Evolutionary conservation across 129 eudicot genomes (phyloP), one percentile per base, ranked within the genome.

Genomic region (Pittosporum tobira): DNA sequence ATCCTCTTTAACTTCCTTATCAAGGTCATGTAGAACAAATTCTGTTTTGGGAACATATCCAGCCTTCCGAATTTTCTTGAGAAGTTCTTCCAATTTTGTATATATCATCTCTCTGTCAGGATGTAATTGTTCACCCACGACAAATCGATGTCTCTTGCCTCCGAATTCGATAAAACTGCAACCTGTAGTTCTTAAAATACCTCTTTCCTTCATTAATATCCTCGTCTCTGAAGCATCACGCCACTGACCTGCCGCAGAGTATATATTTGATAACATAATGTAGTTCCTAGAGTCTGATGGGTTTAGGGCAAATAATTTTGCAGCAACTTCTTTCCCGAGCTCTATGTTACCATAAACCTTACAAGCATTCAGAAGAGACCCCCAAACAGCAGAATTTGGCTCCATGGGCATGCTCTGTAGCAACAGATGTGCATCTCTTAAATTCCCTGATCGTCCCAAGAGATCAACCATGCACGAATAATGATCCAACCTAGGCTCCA

Each of bases 391-490:
- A 31, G 72, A 26, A 43, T 74, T 77, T 22, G 81, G 81, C 75
- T 77, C 88, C 78, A 81, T 73, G 2, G 81, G 75, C 88, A 81
- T 81, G 60, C 58, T 59, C 48, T 68, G 37, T 51, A 81, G 63
- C 51, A 81, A 62, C 7, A 2, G 10, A 23, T 31, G 38, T 0
- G 88, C 88, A 6, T 81, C 81, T 20, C 57, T 34, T 21, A 81
- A 49, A 34, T 22, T 37, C 48, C 81, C 84, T 22, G 84, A 74
- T 28, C 80, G 69, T 4, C 87, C 77, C 37, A 61, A 62, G 28
- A 81, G 65, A 55, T 81, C 87, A 47, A 81, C 80, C 82, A 81
- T 76, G 42, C 83, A 81, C 6, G 77, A 81, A 67, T 76, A 81
- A 50, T 81, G 80, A 40, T 81, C 88, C 51, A 81, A 52, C 57